phyloP scores from a whole-genome alignment of 2,329 filamentous ascomycete genomes.

The Fusarium chlamydosporum region DNA sequence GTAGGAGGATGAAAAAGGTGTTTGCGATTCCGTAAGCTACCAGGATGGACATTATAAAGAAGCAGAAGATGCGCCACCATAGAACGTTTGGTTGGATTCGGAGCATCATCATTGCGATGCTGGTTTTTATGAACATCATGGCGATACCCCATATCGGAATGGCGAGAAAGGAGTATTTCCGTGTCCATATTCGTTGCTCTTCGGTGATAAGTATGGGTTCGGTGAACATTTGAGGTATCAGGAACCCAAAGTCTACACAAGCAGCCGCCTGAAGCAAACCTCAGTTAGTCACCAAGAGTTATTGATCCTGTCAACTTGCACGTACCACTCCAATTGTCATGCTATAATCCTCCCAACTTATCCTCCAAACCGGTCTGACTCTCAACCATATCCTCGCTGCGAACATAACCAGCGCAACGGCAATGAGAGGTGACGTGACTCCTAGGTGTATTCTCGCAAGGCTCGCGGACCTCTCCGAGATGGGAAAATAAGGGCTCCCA shows the following conservation, averaged over 20 bases:
- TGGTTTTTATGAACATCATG: conserved; percentile 33
- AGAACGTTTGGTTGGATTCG: conserved; percentile 17
- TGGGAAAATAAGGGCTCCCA: conserved; percentile 21
- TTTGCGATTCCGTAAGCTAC: conserved; percentile 19
- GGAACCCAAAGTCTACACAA: conserved; percentile 14
- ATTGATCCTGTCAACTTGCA: background rate
- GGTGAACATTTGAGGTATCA: conserved; percentile 21
- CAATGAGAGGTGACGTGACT: background rate
- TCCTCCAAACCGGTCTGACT: conserved; percentile 2
- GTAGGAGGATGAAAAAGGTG: conserved; percentile 22
- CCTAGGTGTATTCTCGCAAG: background rate
- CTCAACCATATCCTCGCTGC: conserved; percentile 14
- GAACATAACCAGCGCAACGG: conserved; percentile 14
- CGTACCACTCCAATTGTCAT: conserved; percentile 16
- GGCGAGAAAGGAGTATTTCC: conserved; percentile 14
- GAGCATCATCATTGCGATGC: conserved; percentile 35
- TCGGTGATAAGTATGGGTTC: conserved; percentile 10
- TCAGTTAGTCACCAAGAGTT: background rate
- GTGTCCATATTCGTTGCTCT: background rate
- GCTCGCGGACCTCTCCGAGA: conserved; percentile 1
- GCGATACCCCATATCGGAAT: conserved; percentile 26
- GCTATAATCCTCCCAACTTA: conserved; percentile 18
- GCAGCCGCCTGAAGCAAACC: conserved; percentile 1
- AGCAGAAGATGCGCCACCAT: conserved; percentile 25
- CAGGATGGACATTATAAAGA: conserved; percentile 13